Percentiles rank a stretch among this genome's conserved stretches.
Evolutionary conservation across 2,329 filamentous ascomycete species (phyloP).

Genomic region (Penicillium paneum): DNA sequence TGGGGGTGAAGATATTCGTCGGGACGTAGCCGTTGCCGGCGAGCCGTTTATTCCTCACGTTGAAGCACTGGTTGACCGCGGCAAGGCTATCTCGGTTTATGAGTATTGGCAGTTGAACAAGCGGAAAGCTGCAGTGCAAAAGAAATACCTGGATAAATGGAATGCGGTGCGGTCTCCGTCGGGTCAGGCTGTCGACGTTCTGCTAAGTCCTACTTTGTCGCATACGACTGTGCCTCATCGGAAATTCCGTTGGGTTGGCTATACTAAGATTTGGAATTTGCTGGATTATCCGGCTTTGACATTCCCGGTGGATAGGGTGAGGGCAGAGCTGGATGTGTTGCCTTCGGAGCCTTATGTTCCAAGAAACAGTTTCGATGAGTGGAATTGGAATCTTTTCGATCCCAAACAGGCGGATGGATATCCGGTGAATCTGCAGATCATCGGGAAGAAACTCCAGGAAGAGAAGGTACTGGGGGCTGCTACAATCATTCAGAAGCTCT

Average conservation of each 20-base stretch:
- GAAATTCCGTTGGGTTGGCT: constrained; percentile 51
- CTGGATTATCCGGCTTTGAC: constrained; percentile 60
- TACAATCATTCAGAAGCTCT: constrained; percentile 27
- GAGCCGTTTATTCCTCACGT: constrained; percentile 61
- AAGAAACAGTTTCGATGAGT: constrained; percentile 51
- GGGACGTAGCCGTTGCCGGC: constrained; percentile 53
- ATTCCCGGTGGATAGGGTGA: constrained; percentile 53
- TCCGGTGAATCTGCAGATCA: constrained; percentile 54
- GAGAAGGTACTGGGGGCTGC: constrained; percentile 53
- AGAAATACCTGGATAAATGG: constrained; percentile 60
- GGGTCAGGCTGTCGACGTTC: constrained; percentile 52
- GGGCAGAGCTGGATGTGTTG: constrained; percentile 40
- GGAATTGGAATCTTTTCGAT: constrained; percentile 52
- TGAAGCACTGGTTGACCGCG: constrained; percentile 53
- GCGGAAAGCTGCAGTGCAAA: constrained; percentile 53
- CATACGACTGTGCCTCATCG: constrained; percentile 53
- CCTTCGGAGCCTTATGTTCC: constrained; percentile 42
- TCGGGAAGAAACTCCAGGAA: constrained; percentile 53
- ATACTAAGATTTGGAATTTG: constrained; percentile 62
- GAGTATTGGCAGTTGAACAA: constrained; percentile 67
- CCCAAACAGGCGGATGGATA: constrained; percentile 42
- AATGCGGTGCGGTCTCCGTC: constrained; percentile 46
- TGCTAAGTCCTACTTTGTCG: constrained; percentile 60
- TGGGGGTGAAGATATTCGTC: constrained; percentile 61
- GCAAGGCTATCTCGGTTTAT: constrained; percentile 57